These are phyloP conservation scores for Aquilaria agallochum DNA, from an alignment of 441 rosid genomes.

Conservation along the genomic window DNA sequence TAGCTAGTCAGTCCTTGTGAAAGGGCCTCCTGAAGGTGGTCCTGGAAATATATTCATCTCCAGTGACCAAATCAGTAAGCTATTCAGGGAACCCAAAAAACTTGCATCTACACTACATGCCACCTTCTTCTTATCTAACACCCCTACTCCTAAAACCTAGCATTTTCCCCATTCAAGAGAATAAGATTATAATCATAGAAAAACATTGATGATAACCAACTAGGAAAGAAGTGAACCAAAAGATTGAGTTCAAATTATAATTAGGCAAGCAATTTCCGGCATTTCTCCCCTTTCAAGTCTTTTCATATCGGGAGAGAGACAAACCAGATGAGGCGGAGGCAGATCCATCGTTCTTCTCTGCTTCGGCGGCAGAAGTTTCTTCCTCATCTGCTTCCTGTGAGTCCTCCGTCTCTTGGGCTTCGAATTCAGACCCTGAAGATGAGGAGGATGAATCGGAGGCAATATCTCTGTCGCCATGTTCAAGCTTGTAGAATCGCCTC, in stretches of 20 bases:
- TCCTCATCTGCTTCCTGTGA: conserved; percentile 33
- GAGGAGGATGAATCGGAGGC: conserved; percentile 73
- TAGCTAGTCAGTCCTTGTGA: no score
- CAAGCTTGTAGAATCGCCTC: conserved; percentile 70
- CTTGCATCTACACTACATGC: no score
- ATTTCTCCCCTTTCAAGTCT: neutral
- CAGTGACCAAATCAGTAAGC: no score
- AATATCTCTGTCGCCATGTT: conserved; percentile 63
- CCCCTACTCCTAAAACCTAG: neutral
- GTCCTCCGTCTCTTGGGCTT: conserved; percentile 38
- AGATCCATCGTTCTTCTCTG: conserved; percentile 25
- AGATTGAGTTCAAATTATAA: neutral
- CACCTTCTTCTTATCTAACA: no score
- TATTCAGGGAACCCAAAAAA: no score
- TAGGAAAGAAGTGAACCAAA: neutral
- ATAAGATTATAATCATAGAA: neutral
- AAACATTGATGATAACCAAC: neutral
- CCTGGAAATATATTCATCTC: no score
- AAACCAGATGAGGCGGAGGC: conserved; percentile 54
- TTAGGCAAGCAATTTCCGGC: neutral
- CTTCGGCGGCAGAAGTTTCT: conserved; percentile 28
- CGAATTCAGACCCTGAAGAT: conserved; percentile 56
- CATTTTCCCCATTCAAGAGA: neutral
- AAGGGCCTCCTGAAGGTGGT: no score
- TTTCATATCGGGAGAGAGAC: conserved; percentile 3